These are phyloP conservation scores for Penicillium coprophilum DNA, from an alignment of 495 filamentous ascomycete genomes.

Conservation along the genomic window DNA sequence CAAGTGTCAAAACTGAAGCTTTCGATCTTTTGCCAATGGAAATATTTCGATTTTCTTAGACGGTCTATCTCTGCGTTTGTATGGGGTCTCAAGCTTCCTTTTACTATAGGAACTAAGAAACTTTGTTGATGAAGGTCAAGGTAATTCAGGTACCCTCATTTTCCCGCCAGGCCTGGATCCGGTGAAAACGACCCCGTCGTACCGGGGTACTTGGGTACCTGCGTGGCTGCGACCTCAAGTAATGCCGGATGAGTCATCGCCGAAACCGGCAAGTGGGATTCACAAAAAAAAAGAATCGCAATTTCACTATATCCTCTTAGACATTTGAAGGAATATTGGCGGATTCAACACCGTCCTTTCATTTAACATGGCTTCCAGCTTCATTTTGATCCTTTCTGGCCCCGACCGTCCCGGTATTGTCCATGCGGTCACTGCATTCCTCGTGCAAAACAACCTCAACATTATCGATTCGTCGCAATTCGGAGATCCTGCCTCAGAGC, in stretches of 20 bases:
- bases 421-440: slow-evolving; percentile 69
- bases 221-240: too few species aligned
- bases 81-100: too few species aligned
- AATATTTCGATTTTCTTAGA: too few species aligned
- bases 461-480: slow-evolving; percentile 75
- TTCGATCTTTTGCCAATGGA: too few species aligned
- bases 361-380: slow-evolving; percentile 48
- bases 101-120: too few species aligned
- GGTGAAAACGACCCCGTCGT: too few species aligned
- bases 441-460: slow-evolving; percentile 64
- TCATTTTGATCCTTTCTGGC: slow-evolving; percentile 73
- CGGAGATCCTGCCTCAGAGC: slow-evolving; percentile 61
- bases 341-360: slow-evolving; percentile 37
- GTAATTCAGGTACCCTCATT: too few species aligned
- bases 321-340: background rate
- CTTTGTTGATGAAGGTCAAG: too few species aligned
- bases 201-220: too few species aligned
- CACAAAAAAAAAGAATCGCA: background rate
- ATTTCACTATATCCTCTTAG: background rate
- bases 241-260: slow-evolving; percentile 7
- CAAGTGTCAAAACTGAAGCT: too few species aligned
- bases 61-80: too few species aligned
- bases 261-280: slow-evolving; percentile 7
- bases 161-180: too few species aligned
- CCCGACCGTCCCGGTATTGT: slow-evolving; percentile 75